Evolutionary conservation across 2,329 filamentous ascomycete species (phyloP).

Genomic region (Xylaria hypoxylon): DNA sequence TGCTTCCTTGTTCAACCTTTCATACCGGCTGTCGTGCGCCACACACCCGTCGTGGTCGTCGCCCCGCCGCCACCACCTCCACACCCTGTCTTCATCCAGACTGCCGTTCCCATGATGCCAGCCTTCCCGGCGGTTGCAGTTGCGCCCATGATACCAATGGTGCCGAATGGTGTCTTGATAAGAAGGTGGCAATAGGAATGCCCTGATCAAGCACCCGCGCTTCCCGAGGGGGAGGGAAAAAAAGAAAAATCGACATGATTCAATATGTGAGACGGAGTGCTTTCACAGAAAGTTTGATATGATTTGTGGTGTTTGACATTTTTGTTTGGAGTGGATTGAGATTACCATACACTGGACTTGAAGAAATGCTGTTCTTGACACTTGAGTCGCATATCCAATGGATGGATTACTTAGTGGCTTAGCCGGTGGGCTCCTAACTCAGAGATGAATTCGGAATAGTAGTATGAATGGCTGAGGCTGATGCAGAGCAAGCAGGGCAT

Average conservation of each 20-base stretch:
- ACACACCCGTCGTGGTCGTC: conserved; percentile 19
- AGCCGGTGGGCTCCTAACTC: not conserved
- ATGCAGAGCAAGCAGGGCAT: too few species aligned
- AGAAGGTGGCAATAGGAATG: conserved; percentile 19
- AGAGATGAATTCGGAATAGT: too few species aligned
- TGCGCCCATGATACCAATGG: conserved; percentile 16
- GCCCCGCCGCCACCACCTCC: conserved; percentile 24
- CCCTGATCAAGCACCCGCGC: not conserved
- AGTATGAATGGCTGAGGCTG: too few species aligned
- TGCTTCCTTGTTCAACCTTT: conserved; percentile 15
- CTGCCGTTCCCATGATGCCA: conserved; percentile 11
- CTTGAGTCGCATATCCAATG: too few species aligned
- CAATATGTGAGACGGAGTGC: not conserved
- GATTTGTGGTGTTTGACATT: not conserved
- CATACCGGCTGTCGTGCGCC: not conserved
- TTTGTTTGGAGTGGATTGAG: not conserved
- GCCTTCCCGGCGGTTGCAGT: not conserved
- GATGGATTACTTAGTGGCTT: too few species aligned
- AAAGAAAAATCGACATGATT: not conserved
- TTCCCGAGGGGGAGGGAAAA: not conserved
- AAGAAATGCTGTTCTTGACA: not conserved
- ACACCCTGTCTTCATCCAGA: conserved; percentile 18
- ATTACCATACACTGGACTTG: not conserved
- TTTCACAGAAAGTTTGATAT: not conserved
- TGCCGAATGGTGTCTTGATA: conserved; percentile 24